Percentiles rank a stretch among this genome's conserved stretches.
These are phyloP conservation scores for Solanum lycopersicoides DNA, from an alignment of 257 asterid species.

Conservation along the genomic window DNA sequence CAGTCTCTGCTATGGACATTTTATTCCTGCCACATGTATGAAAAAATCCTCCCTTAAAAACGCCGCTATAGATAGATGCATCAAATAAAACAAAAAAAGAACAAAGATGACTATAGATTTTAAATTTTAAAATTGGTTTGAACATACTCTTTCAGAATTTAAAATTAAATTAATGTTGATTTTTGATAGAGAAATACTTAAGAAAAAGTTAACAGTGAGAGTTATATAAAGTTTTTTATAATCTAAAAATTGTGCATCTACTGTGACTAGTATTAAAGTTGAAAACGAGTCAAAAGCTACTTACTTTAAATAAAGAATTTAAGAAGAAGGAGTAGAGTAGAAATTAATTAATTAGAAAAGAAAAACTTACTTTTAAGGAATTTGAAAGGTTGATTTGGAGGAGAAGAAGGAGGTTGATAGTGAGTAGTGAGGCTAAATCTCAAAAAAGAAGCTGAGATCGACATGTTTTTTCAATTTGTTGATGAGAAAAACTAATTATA, in stretches of 20 bases:
- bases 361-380: not conserved
- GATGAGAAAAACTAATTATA: not conserved
- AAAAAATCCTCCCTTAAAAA: not conserved
- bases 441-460: not conserved
- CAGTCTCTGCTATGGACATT: no score
- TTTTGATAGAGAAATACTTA: not conserved
- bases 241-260: not conserved
- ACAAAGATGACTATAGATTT: not conserved
- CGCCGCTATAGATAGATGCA: not conserved
- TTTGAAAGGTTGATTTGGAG: not conserved
- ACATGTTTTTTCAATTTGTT: not conserved
- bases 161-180: no score
- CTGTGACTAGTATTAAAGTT: not conserved
- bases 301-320: not conserved
- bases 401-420: not conserved
- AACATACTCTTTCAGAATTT: not conserved
- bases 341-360: no score
- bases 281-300: slow-evolving; percentile 15
- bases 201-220: no score
- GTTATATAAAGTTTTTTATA: no score
- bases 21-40: not conserved
- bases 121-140: not conserved
- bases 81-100: not conserved
- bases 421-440: not conserved
- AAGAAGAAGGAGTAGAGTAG: no score